Evolutionary conservation across 1,139 yeast genomes (phyloP).

Genomic region (Geotrichum carabidarum): DNA sequence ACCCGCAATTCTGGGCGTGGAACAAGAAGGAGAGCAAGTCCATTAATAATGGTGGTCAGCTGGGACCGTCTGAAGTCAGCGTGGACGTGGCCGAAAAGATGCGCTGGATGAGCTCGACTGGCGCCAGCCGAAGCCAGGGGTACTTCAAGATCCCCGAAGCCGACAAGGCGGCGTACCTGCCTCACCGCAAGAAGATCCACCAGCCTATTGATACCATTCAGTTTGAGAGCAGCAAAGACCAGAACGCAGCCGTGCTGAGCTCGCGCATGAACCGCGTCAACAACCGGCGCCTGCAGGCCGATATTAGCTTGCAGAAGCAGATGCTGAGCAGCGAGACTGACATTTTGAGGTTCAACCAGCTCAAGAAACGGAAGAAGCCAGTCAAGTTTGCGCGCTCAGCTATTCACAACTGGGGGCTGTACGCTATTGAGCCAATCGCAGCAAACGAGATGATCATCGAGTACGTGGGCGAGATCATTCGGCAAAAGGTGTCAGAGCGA

Average conservation of each 20-base stretch:
- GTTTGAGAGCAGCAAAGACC: constrained; percentile 37
- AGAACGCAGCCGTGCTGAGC: constrained; percentile 43
- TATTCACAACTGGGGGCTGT: constrained; percentile 96
- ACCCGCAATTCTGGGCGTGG: constrained; percentile 67
- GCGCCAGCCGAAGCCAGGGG: constrained; percentile 71
- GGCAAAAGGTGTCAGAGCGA: constrained; percentile 92
- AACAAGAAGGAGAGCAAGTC: constrained; percentile 41
- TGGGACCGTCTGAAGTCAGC: constrained; percentile 10
- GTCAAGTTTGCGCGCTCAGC: constrained; percentile 95
- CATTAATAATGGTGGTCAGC: constrained; percentile 21
- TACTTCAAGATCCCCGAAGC: constrained; percentile 68
- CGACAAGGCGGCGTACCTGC: constrained; percentile 68
- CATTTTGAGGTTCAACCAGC: constrained; percentile 65
- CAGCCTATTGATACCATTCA: constrained; percentile 38
- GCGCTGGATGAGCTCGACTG: constrained; percentile 38
- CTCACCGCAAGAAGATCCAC: constrained; percentile 61
- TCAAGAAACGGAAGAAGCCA: constrained; percentile 86
- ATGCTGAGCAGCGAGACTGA: constrained; percentile 79
- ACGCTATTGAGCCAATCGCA: constrained; percentile 89
- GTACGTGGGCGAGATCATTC: constrained; percentile 92
- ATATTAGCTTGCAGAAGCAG: constrained; percentile 74
- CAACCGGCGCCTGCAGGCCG: constrained; percentile 86
- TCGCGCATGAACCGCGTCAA: constrained; percentile 86
- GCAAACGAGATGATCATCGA: constrained; percentile 97
- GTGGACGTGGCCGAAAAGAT: constrained; percentile 18